Base-by-base conservation (phyloP, 2,329 filamentous ascomycete genomes). In the Zymoseptoria tritici region DNA sequence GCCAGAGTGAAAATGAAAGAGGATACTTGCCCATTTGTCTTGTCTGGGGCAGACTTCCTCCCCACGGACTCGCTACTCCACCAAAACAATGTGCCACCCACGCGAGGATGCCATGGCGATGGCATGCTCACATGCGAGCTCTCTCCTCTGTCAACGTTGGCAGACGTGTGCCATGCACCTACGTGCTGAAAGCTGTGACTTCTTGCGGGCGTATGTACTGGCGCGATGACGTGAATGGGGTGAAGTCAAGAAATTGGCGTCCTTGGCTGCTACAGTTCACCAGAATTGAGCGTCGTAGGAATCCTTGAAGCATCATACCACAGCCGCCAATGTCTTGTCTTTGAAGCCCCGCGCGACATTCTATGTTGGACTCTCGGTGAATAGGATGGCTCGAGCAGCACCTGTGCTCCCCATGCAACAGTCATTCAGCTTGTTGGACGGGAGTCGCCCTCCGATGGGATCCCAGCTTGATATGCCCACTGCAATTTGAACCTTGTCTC, bases 81-180 rank as follows among this genome's bases (percentile, higher is more conserved):
- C 36, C 53, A 55, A 49, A 20, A 50, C 3, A 59, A 55, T 16
- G 20, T 50, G n/a, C 51, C 46, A 49, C 49, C 24, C 42, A 57
- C 42, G 29, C 26, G 60, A 55, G 57, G 56, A 55, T 55, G 57
- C 53, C 49, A 29, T 54, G 46, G 42, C 46, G 36, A 42, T 13
- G 16, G 36, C 16, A 16, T 16, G 16, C 36, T 2, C 36, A 42
- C 36, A 42, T 42, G 36, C 9, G 16, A 16, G 2, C 16, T 16
- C 36, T 16, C 4, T 16, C 9, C 16, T 42, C 36, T 11, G 1
- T 42, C 4, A 20, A 16, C 26, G 52, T 63, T 63, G 62, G 62
- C 62, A 59, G 57, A 63, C 59, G 62, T 61, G 59, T 36, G 62
- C 62, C 62, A 63, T 57, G 61, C 20, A 52, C 52, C 26, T 19